Percentiles rank a stretch among this genome's conserved stretches.
Evolutionary conservation across 1,139 yeast genomes (phyloP).

Genomic region (Sugiyamaella pinicola): DNA sequence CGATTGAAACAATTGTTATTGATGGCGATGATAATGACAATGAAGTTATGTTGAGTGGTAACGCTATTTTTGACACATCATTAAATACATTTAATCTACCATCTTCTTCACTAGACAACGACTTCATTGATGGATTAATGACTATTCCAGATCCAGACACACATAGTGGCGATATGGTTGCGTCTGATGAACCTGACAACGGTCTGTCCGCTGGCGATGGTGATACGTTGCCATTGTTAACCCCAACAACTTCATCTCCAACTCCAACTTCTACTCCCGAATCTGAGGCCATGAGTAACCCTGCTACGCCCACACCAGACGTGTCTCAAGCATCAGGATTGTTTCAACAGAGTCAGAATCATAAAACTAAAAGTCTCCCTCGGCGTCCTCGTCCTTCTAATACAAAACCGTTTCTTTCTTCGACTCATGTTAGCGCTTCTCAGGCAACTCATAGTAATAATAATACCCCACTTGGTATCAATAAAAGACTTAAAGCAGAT

Average conservation of each 20-base stretch:
- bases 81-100: not conserved
- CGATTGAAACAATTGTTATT: constrained; percentile 1
- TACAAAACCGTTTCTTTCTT: not conserved
- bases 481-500: constrained; percentile 20
- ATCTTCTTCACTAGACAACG: not conserved
- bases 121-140: constrained; percentile 7
- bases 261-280: not conserved
- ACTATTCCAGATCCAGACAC: not conserved
- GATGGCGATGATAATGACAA: constrained; percentile 2
- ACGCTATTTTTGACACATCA: not conserved
- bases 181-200: too few relatives aligned
- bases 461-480: constrained; percentile 5
- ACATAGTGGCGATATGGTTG: not conserved
- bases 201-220: not conserved
- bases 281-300: too few relatives aligned
- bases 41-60: not conserved
- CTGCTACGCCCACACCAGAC: not conserved
- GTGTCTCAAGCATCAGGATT: not conserved
- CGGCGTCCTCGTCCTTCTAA: not conserved
- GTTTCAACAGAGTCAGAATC: not conserved
- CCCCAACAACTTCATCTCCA: not conserved
- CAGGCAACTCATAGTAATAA: too few relatives aligned
- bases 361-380: not conserved
- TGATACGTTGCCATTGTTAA: not conserved
- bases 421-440: not conserved